Base-by-base conservation (phyloP, 1,139 yeast genomes). In the Saccharomyces hybrid region DNA sequence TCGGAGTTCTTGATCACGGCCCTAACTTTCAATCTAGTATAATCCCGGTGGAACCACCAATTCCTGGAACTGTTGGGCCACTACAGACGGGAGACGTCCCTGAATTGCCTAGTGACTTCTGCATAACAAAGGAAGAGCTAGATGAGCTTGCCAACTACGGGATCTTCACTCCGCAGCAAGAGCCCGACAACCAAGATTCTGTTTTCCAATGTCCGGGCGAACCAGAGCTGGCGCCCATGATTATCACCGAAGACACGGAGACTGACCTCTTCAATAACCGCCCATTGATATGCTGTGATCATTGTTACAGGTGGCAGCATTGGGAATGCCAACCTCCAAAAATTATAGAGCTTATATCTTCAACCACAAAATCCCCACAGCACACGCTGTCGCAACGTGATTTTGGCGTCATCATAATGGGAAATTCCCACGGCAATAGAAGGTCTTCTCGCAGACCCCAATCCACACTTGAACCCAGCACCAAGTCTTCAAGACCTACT, bases 281-380 rank as follows among this genome's bases (percentile, higher is more conserved):
- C 28, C 60, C 63, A 9, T 56, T 67, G n/a, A 53, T 69, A 5
- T 63, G 68, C 55, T 67, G 71, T 58, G 68, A 66, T 23, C 51
- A 58, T 54, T 64, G 77, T 55, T 57, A 61, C 27, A 60, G 60
- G 50, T 69, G 73, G 73, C 67, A 66, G 50, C 70, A 66, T 53
- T 67, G 68, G 67, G 64, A 63, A 23, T 66, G 67, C 49, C 66
- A 64, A 49, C 46, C 57, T 9, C 44, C 55, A 14, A 51, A 53
- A 8, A 50, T 57, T 38, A 54, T 53, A 44, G 61, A 56, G 52
- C 53, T 53, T 48, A 49, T 57, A 56, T 53, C 57, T 5, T 50
- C 50, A 27, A 56, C 59, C 9, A 32, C 51, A 51, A 53, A 54
- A 25, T 23, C 55, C 4, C 55, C 53, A 44, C 51, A 38, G 23